Conservation (phyloP, 495 filamentous ascomycete genomes). For the Penicillium macrosclerotiorum region DNA sequence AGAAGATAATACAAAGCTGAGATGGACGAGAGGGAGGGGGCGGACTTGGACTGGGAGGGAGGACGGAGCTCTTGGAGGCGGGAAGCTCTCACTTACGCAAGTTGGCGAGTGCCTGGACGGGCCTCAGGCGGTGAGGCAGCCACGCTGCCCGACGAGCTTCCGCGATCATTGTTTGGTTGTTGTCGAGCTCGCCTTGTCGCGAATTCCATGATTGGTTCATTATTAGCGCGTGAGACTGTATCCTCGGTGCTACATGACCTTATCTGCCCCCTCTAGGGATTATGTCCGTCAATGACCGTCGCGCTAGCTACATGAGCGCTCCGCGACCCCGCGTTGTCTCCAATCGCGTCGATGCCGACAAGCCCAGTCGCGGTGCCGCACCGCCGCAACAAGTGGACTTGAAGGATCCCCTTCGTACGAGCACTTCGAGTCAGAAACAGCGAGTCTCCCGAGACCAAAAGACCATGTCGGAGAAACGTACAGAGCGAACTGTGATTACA, state of each 20-base stretch:
- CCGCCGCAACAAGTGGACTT: slow-evolving; percentile 35
- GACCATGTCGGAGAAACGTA: slow-evolving; percentile 34
- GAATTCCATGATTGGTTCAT: too few relatives aligned
- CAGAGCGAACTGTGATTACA: slow-evolving; percentile 52
- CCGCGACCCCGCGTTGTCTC: slow-evolving; percentile 47
- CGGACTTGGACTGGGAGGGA: slow-evolving; percentile 7
- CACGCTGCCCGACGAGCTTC: slow-evolving; percentile 16
- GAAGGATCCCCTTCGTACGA: slow-evolving; percentile 36
- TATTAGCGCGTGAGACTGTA: neutral
- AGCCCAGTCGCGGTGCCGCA: slow-evolving; percentile 27
- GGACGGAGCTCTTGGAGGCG: slow-evolving; percentile 36
- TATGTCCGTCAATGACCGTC: slow-evolving; percentile 49
- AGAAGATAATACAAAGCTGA: slow-evolving; percentile 8
- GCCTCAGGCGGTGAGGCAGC: slow-evolving; percentile 34
- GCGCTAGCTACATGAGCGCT: slow-evolving; percentile 44
- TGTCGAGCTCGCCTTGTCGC: too few relatives aligned
- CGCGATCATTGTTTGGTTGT: too few relatives aligned
- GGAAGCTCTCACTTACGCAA: slow-evolving; percentile 41
- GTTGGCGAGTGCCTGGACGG: slow-evolving; percentile 37
- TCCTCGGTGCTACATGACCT: slow-evolving; percentile 21
- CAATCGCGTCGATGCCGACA: slow-evolving; percentile 46
- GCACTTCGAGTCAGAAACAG: slow-evolving; percentile 35
- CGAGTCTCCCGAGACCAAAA: slow-evolving; percentile 34
- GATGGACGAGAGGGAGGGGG: slow-evolving; percentile 17
- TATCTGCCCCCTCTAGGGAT: slow-evolving; percentile 24